Base-by-base conservation (phyloP, 495 filamentous ascomycete genomes). In the Talaromyces borbonicus region DNA sequence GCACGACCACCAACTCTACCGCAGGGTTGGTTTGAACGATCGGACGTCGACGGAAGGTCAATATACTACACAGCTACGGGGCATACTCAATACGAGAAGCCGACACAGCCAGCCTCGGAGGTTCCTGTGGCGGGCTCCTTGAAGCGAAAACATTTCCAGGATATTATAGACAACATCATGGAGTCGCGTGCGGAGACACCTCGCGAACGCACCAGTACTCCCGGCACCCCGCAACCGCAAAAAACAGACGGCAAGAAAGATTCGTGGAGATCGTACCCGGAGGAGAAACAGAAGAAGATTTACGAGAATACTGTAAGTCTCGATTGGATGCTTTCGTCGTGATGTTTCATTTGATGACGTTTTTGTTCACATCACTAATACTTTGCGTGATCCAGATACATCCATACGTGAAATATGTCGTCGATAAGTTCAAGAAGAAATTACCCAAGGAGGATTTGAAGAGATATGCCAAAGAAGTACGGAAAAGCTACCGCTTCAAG, bases 271-370 rank as follows among this genome's bases (percentile, higher is more conserved):
- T 80, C 74, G 55, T 75, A 82, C 46, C 71, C 80, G 14, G 67
- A 85, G 50, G 87, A 95, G 44, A 95, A 95, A 62, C 83, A 88
- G 60, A 90, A 86, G 75, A 93, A 87, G 65, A 69, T 93, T 3
- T 96, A 95, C 52, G 88, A 94, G 59, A 88, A 87, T 56, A 90
- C 89, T 14, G 87, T 92, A 70, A 57, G n/a, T n/a, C n/a, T n/a
- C n/a, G n/a, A n/a, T n/a, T n/a, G 83, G 60, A 47, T 39, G 32
- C 4, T 12, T 15, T 9, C 11, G n/a, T n/a, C n/a, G n/a, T n/a
- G n/a, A n/a, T n/a, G n/a, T n/a, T n/a, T n/a, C n/a, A n/a, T n/a
- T n/a, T n/a, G n/a, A n/a, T n/a, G n/a, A n/a, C n/a, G n/a, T n/a
- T n/a, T n/a, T n/a, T n/a, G n/a, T n/a, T n/a, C n/a, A n/a, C n/a